These are phyloP conservation scores for Kodamaea ohmeri DNA, from an alignment of 1,139 yeast genomes.

Conservation along the genomic window DNA sequence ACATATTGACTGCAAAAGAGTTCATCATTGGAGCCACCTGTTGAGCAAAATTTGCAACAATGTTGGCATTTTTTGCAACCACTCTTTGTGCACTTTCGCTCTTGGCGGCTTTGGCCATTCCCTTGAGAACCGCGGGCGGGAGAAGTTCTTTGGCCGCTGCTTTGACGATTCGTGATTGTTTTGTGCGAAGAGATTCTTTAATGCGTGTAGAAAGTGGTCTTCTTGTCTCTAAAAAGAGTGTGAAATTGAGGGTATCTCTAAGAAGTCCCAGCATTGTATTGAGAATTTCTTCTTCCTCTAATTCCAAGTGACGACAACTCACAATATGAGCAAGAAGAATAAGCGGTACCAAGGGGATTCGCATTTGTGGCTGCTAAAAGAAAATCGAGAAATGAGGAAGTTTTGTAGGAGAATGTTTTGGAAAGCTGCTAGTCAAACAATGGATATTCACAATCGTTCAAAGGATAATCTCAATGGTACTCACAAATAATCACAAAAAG, in stretches of 20 bases:
- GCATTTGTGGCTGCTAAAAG: constrained; percentile 2
- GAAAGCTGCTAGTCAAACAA: no score
- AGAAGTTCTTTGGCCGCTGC: constrained; percentile 8
- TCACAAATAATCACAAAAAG: no score
- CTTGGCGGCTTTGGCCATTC: constrained; percentile 5
- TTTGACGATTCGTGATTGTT: constrained; percentile 8
- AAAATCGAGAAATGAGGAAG: no score
- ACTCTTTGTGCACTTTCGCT: constrained; percentile 6
- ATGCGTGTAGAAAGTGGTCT: constrained; percentile 5
- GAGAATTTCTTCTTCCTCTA: constrained; percentile 7
- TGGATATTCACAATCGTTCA: no score
- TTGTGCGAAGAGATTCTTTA: constrained; percentile 3
- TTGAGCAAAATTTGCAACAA: constrained; percentile 5
- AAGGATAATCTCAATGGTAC: no score
- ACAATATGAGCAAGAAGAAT: background rate
- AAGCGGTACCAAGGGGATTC: background rate
- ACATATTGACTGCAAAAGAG: constrained; percentile 1
- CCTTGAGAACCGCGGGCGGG: constrained; percentile 8
- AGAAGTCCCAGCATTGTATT: constrained; percentile 5
- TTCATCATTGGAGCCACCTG: constrained; percentile 4
- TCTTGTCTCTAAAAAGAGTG: background rate
- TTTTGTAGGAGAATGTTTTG: background rate
- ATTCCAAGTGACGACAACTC: background rate
- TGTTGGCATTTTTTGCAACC: constrained; percentile 6
- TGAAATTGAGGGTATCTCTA: constrained; percentile 5